Evolutionary conservation across 768 basidiomycete genomes (phyloP).

Genomic region (Russula virescens): DNA sequence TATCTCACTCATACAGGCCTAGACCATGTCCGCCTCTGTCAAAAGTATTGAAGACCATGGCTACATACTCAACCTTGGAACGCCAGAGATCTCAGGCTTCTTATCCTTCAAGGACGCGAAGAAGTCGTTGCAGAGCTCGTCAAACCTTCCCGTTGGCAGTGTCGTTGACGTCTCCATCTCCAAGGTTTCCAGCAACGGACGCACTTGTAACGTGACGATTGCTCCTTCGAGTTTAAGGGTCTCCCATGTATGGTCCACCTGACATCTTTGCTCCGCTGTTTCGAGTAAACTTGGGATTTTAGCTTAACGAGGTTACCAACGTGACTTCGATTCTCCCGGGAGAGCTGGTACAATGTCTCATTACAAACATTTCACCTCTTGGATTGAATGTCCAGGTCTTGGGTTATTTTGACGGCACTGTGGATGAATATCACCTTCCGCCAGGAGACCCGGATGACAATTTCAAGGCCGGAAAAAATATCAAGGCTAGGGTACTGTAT

Average conservation of each 20-base stretch:
- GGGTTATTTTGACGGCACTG: constrained; percentile 88
- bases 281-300: constrained; percentile 1
- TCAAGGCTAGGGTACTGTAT: constrained; percentile 83
- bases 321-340: constrained; percentile 85
- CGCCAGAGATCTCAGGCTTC: constrained; percentile 78
- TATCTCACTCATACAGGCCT: constrained; percentile 7
- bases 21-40: constrained; percentile 74
- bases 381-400: constrained; percentile 87
- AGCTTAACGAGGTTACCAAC: constrained; percentile 75
- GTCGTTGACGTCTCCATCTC: constrained; percentile 62
- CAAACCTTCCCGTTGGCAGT: constrained; percentile 54
- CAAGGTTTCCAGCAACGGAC: constrained; percentile 67
- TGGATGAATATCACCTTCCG: constrained; percentile 73
- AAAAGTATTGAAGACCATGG: constrained; percentile 93
- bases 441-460: constrained; percentile 37
- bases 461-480: constrained; percentile 62
- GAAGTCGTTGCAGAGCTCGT: constrained; percentile 32
- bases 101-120: constrained; percentile 69
- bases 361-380: constrained; percentile 65
- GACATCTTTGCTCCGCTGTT: background rate
- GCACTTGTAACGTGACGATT: constrained; percentile 66
- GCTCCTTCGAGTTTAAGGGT: constrained; percentile 45
- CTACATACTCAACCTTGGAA: constrained; percentile 81
- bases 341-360: constrained; percentile 68
- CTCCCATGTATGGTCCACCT: constrained; percentile 46